Conservation (phyloP, 2,329 filamentous ascomycete genomes). For the Spiromastix sp. region DNA sequence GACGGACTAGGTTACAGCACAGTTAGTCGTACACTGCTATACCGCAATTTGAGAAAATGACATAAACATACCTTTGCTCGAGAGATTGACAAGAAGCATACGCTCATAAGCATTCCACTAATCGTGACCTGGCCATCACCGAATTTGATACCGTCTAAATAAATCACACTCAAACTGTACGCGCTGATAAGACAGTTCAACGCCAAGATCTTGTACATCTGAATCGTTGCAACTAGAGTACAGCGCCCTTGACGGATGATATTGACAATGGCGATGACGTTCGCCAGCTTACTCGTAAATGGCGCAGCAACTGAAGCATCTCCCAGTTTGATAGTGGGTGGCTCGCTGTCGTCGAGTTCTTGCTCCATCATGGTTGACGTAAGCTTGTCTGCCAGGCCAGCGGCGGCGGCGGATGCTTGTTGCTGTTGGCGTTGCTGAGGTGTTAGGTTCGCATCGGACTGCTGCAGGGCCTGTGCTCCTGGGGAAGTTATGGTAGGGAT, state of each 20-base stretch:
- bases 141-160: conserved; percentile 98
- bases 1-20: conserved; percentile 50
- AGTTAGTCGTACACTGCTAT: not conserved
- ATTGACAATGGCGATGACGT: conserved; percentile 94
- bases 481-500: conserved; percentile 58
- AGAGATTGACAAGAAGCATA: conserved; percentile 98
- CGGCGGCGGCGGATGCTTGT: conserved; percentile 59
- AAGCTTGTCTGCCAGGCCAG: conserved; percentile 74
- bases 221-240: conserved; percentile 94
- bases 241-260: conserved; percentile 97
- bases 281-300: conserved; percentile 94
- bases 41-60: conserved; percentile 7
- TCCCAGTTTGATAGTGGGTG: conserved; percentile 90
- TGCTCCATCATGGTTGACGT: conserved; percentile 80
- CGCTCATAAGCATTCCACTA: conserved; percentile 98
- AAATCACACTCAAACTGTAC: conserved; percentile 91
- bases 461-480: conserved; percentile 50
- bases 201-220: conserved; percentile 99
- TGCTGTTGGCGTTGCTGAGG: conserved; percentile 42
- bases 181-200: conserved; percentile 96
- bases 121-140: conserved; percentile 97
- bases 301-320: conserved; percentile 95
- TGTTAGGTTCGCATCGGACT: conserved; percentile 39
- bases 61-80: conserved; percentile 60
- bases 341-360: conserved; percentile 79